A percentile compares a stretch with the other conserved stretches of the same genome.
Conservation (phyloP, 805 yeast species). For the Vanderwaltozyma yarrowii region DNA sequence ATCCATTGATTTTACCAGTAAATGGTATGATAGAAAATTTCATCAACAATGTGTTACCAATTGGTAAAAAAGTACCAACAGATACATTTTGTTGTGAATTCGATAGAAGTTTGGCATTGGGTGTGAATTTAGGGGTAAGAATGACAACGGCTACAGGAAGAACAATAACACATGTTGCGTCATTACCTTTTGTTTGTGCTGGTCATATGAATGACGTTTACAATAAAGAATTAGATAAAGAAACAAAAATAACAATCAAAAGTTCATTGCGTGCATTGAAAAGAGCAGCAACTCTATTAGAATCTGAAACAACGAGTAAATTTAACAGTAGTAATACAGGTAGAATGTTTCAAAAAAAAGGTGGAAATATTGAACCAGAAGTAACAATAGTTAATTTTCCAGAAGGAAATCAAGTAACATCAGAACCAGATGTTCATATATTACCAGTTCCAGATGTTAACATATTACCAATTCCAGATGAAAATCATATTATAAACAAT, state of each 20-base stretch:
- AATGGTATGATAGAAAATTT: constrained; percentile 42
- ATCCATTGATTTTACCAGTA: constrained; percentile 52
- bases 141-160: constrained; percentile 29
- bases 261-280: constrained; percentile 24
- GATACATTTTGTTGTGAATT: constrained; percentile 42
- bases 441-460: not conserved
- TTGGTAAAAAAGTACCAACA: constrained; percentile 31
- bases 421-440: not conserved
- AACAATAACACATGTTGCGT: constrained; percentile 19
- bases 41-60: constrained; percentile 38
- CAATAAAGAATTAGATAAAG: constrained; percentile 32
- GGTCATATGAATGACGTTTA: constrained; percentile 31
- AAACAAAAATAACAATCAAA: constrained; percentile 26
- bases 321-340: not conserved
- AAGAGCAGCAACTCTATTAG: not conserved
- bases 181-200: constrained; percentile 29
- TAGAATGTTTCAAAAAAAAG: not conserved
- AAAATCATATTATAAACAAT: too few relatives aligned
- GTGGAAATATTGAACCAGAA: too few relatives aligned
- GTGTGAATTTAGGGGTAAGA: constrained; percentile 32
- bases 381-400: not conserved
- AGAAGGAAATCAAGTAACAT: not conserved
- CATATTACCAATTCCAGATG: too few relatives aligned
- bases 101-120: constrained; percentile 37
- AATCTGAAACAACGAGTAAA: not conserved